These are phyloP conservation scores for Albizia julibrissin DNA, from an alignment of 306 rosid genomes.

Conservation along the genomic window DNA sequence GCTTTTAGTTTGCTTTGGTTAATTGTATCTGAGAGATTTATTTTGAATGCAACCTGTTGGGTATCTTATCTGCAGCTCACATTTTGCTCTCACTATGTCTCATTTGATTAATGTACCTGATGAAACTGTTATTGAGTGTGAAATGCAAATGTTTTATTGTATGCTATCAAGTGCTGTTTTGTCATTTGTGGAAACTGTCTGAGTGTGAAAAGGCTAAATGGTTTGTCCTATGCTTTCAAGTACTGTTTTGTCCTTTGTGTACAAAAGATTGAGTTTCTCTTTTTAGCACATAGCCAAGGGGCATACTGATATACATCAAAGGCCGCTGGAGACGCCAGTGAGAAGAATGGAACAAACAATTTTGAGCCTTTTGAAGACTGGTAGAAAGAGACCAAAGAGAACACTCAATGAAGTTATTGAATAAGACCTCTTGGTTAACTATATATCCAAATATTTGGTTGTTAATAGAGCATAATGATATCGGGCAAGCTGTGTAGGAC, in stretches of 20 bases:
- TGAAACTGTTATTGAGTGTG: conserved; percentile 11
- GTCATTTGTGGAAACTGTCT: conserved; percentile 21
- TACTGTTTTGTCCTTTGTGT: conserved; percentile 21
- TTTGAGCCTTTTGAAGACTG: neutral
- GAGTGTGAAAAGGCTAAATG: conserved; percentile 3
- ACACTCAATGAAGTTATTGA: neutral
- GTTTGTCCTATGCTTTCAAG: neutral
- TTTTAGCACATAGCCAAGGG: neutral
- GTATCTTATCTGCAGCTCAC: neutral
- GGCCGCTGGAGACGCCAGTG: neutral
- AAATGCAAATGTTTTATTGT: conserved; percentile 1
- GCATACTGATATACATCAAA: neutral
- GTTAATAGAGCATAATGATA: neutral
- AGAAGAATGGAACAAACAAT: neutral
- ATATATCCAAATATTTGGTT: neutral
- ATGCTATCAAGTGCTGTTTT: neutral
- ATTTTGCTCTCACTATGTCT: neutral
- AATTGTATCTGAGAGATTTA: neutral
- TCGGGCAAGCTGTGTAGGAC: neutral
- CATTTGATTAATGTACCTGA: conserved; percentile 18
- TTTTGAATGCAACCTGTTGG: neutral
- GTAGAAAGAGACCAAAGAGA: neutral
- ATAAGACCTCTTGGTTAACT: neutral
- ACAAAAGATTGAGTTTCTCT: neutral
- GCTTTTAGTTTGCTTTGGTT: neutral